Percentiles rank a stretch among this genome's conserved stretches.
Conservation (phyloP, 148 eudicot genomes). For the Fagopyrum tataricum region DNA sequence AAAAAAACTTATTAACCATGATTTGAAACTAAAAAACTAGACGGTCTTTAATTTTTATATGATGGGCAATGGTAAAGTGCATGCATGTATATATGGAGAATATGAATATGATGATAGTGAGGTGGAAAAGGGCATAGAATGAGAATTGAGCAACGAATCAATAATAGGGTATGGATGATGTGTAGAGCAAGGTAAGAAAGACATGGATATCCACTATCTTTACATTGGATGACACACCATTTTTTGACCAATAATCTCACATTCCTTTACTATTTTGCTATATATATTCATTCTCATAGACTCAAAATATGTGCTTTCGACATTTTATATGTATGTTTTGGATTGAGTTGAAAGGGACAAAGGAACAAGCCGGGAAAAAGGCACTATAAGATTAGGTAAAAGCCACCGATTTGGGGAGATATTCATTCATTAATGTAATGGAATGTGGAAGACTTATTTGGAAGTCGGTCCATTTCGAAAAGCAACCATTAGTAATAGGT, state of each 20-base stretch:
- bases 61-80: neutral
- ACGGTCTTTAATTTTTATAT: too few species aligned
- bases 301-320: neutral
- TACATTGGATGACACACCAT: conserved; percentile 13
- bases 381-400: conserved; percentile 1
- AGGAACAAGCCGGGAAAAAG: conserved; percentile 3
- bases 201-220: conserved; percentile 12
- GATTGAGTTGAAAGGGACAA: conserved; percentile 6
- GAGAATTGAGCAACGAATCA: neutral
- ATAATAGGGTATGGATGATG: neutral
- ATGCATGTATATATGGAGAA: conserved; percentile 2
- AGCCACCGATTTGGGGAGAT: neutral
- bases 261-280: neutral
- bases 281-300: neutral
- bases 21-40: too few species aligned
- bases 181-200: conserved; percentile 11
- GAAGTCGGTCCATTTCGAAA: neutral
- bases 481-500: conserved; percentile 5
- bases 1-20: too few species aligned
- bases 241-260: neutral
- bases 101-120: neutral
- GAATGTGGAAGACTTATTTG: neutral
- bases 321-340: neutral
- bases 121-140: conserved; percentile 5
- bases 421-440: neutral